Percentiles rank a stretch among this genome's conserved stretches.
phyloP scores from a whole-genome alignment of 1,284 basidiomycete species.

The Heterobasidion parviporum region DNA sequence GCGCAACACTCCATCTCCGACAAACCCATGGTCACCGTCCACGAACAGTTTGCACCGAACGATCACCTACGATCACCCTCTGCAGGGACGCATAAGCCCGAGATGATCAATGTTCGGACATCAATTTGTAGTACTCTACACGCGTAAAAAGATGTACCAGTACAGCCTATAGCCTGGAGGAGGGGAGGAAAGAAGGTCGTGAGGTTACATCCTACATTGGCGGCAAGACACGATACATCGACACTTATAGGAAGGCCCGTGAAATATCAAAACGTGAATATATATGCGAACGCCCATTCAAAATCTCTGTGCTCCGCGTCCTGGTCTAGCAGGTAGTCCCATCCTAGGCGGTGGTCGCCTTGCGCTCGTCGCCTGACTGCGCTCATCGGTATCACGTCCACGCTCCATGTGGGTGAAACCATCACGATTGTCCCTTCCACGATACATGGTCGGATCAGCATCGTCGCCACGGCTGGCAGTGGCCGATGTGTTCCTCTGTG shows the following conservation, averaged over 20 bases:
- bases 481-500: slow-evolving; percentile 11
- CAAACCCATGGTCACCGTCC: too few relatives aligned
- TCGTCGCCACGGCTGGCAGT: neutral
- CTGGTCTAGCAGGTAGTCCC: slow-evolving; percentile 22
- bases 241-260: neutral
- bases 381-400: neutral
- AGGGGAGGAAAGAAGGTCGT: too few relatives aligned
- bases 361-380: neutral
- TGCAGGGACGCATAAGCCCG: too few relatives aligned
- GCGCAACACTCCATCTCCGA: too few relatives aligned
- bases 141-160: too few relatives aligned
- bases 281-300: neutral
- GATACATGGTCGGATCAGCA: neutral
- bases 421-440: neutral
- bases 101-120: too few relatives aligned
- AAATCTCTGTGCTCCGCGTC: neutral
- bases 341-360: slow-evolving; percentile 13
- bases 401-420: neutral
- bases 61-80: too few relatives aligned
- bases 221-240: neutral
- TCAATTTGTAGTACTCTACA: too few relatives aligned
- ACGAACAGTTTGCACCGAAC: too few relatives aligned
- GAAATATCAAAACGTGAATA: neutral
- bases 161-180: too few relatives aligned
- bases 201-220: neutral